Conservation (phyloP, 2,329 filamentous ascomycete species). For the Metarhizium humberi region DNA sequence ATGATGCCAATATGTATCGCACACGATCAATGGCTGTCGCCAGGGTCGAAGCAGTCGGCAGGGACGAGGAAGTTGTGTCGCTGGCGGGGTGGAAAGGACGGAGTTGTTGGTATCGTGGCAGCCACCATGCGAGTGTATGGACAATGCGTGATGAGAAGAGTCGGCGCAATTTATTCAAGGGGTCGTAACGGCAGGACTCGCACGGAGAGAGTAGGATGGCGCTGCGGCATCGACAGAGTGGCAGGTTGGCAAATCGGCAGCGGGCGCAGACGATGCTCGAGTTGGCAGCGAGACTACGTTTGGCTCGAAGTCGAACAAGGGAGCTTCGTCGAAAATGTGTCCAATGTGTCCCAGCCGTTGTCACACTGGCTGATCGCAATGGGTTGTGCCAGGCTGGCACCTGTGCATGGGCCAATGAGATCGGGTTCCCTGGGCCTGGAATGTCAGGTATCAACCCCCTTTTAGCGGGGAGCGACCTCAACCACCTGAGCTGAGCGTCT, state of each 20-base stretch:
- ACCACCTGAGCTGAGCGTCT: background rate
- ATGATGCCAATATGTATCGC: slow-evolving; percentile 17
- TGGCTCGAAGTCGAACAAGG: background rate
- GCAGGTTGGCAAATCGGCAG: background rate
- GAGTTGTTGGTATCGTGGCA: slow-evolving; percentile 1
- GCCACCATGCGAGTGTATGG: background rate
- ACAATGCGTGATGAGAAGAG: background rate
- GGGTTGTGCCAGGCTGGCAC: slow-evolving; percentile 8
- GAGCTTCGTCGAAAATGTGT: slow-evolving; percentile 8
- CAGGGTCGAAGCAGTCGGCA: background rate
- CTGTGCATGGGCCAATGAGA: background rate
- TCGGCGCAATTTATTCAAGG: background rate
- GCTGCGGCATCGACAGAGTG: background rate
- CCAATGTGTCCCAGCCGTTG: background rate
- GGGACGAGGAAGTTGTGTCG: background rate
- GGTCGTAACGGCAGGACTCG: background rate
- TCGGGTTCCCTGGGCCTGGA: slow-evolving; percentile 4
- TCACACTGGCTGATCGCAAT: background rate
- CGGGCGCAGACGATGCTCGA: background rate
- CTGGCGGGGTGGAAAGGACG: slow-evolving; percentile 4
- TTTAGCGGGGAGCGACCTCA: background rate
- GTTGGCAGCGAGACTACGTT: background rate
- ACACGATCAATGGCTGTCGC: background rate
- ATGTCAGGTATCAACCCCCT: slow-evolving; percentile 9
- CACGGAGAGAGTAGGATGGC: background rate